Evolutionary conservation across 352 stramenopile species (phyloP), one percentile per base, ranked within the genome.

Genomic region (Phytophthora nicotianae): DNA sequence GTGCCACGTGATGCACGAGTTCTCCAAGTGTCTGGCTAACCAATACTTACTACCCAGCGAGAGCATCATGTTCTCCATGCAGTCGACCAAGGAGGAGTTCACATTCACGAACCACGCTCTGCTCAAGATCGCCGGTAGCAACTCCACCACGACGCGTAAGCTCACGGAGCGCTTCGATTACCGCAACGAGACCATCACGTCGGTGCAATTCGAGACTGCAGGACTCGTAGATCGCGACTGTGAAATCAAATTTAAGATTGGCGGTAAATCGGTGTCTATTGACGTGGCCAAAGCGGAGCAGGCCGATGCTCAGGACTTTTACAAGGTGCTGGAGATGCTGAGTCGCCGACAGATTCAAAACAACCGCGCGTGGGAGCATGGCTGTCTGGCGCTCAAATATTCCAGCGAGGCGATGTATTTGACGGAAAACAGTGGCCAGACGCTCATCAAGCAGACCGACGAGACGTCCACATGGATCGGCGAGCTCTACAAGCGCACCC

Each of bases 91-190:
- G 46, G 78, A 88, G 48, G 81, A 88, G 62, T 88, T 84, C 37
- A 65, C 71, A 16, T 85, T 89, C 67, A 88, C 80, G 20, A 89
- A 83, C 75, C 58, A 85, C 41, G 80, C 80, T 37, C 21, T 90
- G 54, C 58, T 90, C 46, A 72, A 68, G 33, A 56, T 73, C 21
- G 23, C 20, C 4, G 78, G 74, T 20, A 68, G 68, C 37, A 86
- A 61, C 45, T 74, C 81, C 8, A 86, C 61, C 4, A 88, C 81
- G 0, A 88, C 81, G 14, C 81, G 81, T 17, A 76, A 77, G 54
- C 69, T 90, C 33, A 62, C 79, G 42, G 68, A 70, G 24, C 76
- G 76, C 20, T 82, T 64, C 58, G 64, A 77, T 56, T 86, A 73
- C 63, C 65, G 67, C 21, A 40, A 69, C 26, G 23, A 76, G 50